Conservation (phyloP, 1,284 basidiomycete genomes). For the Sphaerobolus stellatus region DNA sequence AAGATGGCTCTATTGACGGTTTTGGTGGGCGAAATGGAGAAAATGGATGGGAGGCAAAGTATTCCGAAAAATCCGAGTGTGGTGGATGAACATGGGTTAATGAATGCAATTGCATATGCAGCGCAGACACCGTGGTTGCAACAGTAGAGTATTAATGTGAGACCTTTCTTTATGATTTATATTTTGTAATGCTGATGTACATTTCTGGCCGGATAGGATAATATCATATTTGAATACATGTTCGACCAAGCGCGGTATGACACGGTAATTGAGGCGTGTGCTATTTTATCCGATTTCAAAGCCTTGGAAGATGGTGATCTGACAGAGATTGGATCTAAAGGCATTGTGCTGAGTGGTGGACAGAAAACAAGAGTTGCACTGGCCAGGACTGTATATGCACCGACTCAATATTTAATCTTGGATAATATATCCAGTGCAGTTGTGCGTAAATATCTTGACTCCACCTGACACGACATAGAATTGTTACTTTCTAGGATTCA, state of each 20-base stretch:
- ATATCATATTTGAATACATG: conserved; percentile 69
- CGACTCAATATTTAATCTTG: conserved; percentile 62
- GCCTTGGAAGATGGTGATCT: conserved; percentile 74
- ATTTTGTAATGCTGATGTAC: too few species aligned
- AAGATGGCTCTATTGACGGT: conserved; percentile 77
- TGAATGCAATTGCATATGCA: conserved; percentile 78
- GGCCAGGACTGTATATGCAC: conserved; percentile 66
- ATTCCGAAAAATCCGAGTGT: conserved; percentile 59
- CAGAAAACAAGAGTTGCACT: conserved; percentile 70
- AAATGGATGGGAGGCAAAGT: conserved; percentile 44
- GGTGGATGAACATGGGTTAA: conserved; percentile 62
- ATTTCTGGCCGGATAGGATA: too few species aligned
- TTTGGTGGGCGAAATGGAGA: conserved; percentile 64
- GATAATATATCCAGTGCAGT: conserved; percentile 46
- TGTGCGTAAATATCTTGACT: background rate
- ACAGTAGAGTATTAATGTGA: conserved; percentile 57
- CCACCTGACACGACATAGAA: background rate
- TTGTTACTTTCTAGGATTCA: conserved; percentile 55
- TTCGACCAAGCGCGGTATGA: conserved; percentile 65
- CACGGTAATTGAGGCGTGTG: conserved; percentile 69
- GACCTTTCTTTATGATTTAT: too few species aligned
- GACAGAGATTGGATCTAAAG: conserved; percentile 52
- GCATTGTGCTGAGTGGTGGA: conserved; percentile 50
- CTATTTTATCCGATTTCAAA: conserved; percentile 68
- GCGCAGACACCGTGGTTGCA: conserved; percentile 84